phyloP scores from a whole-genome alignment of 2,329 filamentous ascomycete species.

The Fusarium ambrosium region DNA sequence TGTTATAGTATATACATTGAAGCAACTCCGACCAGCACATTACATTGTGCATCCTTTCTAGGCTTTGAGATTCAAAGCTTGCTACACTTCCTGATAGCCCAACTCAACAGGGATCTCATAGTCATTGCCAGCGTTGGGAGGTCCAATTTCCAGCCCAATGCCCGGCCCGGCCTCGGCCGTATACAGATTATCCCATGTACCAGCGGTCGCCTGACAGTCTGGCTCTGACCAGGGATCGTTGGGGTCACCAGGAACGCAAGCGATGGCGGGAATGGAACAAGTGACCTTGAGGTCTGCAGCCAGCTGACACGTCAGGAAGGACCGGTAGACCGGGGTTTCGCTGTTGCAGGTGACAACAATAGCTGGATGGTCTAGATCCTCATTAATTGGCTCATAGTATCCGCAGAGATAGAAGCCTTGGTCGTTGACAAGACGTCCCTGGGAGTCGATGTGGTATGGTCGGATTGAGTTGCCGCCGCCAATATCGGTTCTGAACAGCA shows the following conservation, averaged over 20 bases:
- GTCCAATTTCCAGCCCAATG: not conserved
- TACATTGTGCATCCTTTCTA: too few species aligned
- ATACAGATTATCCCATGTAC: not conserved
- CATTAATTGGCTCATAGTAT: not conserved
- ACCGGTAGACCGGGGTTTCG: fast-evolving
- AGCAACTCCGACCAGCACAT: too few species aligned
- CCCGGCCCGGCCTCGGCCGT: not conserved
- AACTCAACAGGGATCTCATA: not conserved
- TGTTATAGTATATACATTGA: too few species aligned
- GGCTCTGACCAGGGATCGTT: not conserved
- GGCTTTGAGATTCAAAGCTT: too few species aligned
- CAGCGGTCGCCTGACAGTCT: not conserved
- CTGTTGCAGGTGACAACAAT: not conserved
- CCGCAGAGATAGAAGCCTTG: not conserved
- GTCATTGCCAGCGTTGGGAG: not conserved
- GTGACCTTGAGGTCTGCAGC: not conserved
- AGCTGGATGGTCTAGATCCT: too few species aligned
- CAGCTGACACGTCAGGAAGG: not conserved
- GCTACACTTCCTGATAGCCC: not conserved
- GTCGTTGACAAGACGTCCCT: not conserved
- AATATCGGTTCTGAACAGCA: too few species aligned
- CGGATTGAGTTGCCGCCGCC: not conserved
- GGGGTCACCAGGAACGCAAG: not conserved
- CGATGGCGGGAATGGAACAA: not conserved
- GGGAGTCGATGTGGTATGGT: not conserved